These are phyloP conservation scores for Nakataea oryzae DNA, from an alignment of 2,329 filamentous ascomycete species.

Conservation along the genomic window DNA sequence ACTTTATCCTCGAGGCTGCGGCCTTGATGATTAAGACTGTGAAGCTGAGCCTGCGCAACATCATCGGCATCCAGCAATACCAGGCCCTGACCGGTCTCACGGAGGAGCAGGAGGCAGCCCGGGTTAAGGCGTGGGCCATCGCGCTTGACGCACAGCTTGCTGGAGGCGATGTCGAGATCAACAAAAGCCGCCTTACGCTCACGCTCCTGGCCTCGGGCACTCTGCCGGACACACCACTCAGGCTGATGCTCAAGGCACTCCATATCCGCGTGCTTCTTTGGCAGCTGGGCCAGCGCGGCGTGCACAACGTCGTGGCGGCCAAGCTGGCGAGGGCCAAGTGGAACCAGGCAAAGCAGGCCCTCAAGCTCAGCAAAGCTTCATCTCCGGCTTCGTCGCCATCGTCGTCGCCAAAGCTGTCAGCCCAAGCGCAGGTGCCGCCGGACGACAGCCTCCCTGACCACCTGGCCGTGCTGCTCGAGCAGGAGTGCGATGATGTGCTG, in stretches of 20 bases:
- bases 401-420: slow-evolving; percentile 15
- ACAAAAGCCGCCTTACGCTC: slow-evolving; percentile 73
- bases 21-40: slow-evolving; percentile 70
- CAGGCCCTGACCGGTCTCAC: slow-evolving; percentile 70
- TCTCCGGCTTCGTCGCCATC: neutral
- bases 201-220: slow-evolving; percentile 84
- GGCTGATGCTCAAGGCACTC: slow-evolving; percentile 84
- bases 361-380: slow-evolving; percentile 15
- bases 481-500: slow-evolving; percentile 75
- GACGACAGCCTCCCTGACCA: slow-evolving; percentile 67
- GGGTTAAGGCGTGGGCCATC: slow-evolving; percentile 87
- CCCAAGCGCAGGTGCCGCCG: slow-evolving; percentile 29
- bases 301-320: slow-evolving; percentile 60
- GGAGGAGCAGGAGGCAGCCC: slow-evolving; percentile 73
- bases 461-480: slow-evolving; percentile 63
- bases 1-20: slow-evolving; percentile 74
- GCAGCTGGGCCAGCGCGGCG: slow-evolving; percentile 57
- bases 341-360: slow-evolving; percentile 65
- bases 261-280: slow-evolving; percentile 85
- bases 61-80: slow-evolving; percentile 68
- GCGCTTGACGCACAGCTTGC: slow-evolving; percentile 87
- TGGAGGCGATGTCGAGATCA: slow-evolving; percentile 82
- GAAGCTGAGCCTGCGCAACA: slow-evolving; percentile 70
- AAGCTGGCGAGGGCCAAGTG: slow-evolving; percentile 68
- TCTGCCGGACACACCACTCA: slow-evolving; percentile 68